These are phyloP conservation scores for Panus rudis DNA, from an alignment of 768 basidiomycete genomes.

Conservation along the genomic window DNA sequence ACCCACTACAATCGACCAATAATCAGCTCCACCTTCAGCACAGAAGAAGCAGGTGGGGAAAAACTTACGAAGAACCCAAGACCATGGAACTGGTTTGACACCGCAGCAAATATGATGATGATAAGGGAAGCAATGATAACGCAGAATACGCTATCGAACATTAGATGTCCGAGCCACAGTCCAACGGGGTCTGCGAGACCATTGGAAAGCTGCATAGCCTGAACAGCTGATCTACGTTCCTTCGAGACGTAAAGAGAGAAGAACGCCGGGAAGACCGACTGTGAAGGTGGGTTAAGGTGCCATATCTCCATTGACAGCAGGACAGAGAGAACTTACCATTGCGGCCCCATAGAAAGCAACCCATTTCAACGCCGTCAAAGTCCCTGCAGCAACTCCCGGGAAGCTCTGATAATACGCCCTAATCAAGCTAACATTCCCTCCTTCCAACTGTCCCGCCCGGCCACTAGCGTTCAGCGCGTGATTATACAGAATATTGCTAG, in stretches of 20 bases:
- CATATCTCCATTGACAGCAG: background rate
- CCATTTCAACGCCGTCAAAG: slow-evolving; percentile 65
- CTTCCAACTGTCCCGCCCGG: slow-evolving; percentile 20
- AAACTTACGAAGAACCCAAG: slow-evolving; percentile 54
- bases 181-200: slow-evolving; percentile 63
- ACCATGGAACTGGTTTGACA: slow-evolving; percentile 58
- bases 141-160: slow-evolving; percentile 62
- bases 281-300: background rate
- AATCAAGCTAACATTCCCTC: slow-evolving; percentile 51
- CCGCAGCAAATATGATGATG: slow-evolving; percentile 50
- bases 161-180: slow-evolving; percentile 72
- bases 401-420: slow-evolving; percentile 50
- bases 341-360: slow-evolving; percentile 64
- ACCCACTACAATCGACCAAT: slow-evolving; percentile 48
- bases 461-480: slow-evolving; percentile 49
- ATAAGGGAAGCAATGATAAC: slow-evolving; percentile 58
- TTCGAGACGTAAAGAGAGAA: slow-evolving; percentile 70
- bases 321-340: slow-evolving; percentile 41
- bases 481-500: slow-evolving; percentile 60
- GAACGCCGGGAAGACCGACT: slow-evolving; percentile 80
- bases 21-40: background rate
- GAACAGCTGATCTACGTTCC: slow-evolving; percentile 65
- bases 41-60: slow-evolving; percentile 8
- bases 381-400: slow-evolving; percentile 47
- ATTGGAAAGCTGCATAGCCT: slow-evolving; percentile 79